Evolutionary conservation across 495 filamentous ascomycete genomes (phyloP), one percentile per base, ranked within the genome.

Genomic region (Aspergillus hancockii): DNA sequence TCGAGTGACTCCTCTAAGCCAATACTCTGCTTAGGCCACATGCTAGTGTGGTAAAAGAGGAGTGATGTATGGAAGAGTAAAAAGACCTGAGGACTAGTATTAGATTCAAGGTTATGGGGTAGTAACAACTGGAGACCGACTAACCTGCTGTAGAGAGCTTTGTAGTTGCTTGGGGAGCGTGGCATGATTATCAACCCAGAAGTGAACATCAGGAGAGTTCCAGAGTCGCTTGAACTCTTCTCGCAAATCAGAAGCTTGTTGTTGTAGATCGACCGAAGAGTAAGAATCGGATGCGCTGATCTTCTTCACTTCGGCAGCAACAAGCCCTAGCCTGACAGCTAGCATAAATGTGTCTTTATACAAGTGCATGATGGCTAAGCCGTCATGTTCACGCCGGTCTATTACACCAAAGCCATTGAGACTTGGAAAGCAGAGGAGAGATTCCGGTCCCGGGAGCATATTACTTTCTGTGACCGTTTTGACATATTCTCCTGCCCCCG

Each of bases 401-500:
- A 74, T 71, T 2, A 77, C 52, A 19, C 65, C 71, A 45, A 67
- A 68, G 9, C 57, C 64, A 23, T 66, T 69, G 8, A 63, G 47
- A 1, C 61, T 66, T 1, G 57, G 55, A 32, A 66, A 75, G 57
- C 69, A 73, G 45, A 75, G 65, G 38, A 79, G 62, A 43, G 61
- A 66, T 34, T 73, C 69, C 1, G 69, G 67, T 18, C 62, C 69
- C 0, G 80, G 81, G 6, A 84, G 72, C 66, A 87, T 72, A 57
- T 81, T 74, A 52, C 79, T 60, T 21, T 80, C 71, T 22, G 81
- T 66, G 49, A 84, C 71, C 3, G 75, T 70, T 16, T 71, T 67
- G 8, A 81, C 66, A 66, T 84, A 85, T 12, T 78, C 75, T 34
- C 83, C 83, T 0, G 66, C 70, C 8, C 82, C 81, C 13, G 75